Base-by-base conservation (phyloP, 2,329 filamentous ascomycete species). In the Trichoderma brevicompactum region DNA sequence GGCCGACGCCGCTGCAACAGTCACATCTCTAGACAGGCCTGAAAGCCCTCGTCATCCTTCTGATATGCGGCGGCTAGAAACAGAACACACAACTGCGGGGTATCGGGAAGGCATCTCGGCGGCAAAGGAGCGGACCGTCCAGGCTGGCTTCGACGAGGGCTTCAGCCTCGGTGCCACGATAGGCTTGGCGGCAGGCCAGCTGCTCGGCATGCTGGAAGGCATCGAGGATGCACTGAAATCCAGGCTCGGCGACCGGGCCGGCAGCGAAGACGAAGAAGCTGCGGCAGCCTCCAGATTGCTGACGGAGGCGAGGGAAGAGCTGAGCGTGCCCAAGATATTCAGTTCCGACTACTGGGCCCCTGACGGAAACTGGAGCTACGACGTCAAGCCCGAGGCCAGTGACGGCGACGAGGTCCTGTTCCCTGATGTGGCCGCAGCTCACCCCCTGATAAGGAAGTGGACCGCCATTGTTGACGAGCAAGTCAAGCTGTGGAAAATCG, bases 61-160 rank as follows among this genome's bases (percentile, higher is more conserved):
- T 73, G 93, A 96, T 71, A 85, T 95, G 58, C 87, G 85, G 19
- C 88, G 90, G 28, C 84, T 97, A 15, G 88, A 90, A 71, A 84
- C 87, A 48, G 88, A 91, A 64, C 92, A 97, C 75, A 85, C 87
- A 60, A 97, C 91, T 7, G 89, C 91, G 44, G 95, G 95, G 19
- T 98, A 98, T 78, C 89, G 94, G 66, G 94, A 97, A 72, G 95
- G 94, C 50, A 85, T 98, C 61, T 85, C 89, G 0, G 81, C 81
- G 3, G 91, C 90, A 38, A 98, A 98, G 76, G 85, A 86, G 32
- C 79, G 83, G 54, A 90, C 88, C 72, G 87, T 97, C 32, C 95
- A 99, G 78, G 83, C 83, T 13, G 94, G 94, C 0, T 98, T 99
- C 74, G 95, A 99, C 75, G 92, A 94, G 69, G 94, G 94, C 0